phyloP scores from a whole-genome alignment of 441 rosid genomes.

The Mallotus repandus region DNA sequence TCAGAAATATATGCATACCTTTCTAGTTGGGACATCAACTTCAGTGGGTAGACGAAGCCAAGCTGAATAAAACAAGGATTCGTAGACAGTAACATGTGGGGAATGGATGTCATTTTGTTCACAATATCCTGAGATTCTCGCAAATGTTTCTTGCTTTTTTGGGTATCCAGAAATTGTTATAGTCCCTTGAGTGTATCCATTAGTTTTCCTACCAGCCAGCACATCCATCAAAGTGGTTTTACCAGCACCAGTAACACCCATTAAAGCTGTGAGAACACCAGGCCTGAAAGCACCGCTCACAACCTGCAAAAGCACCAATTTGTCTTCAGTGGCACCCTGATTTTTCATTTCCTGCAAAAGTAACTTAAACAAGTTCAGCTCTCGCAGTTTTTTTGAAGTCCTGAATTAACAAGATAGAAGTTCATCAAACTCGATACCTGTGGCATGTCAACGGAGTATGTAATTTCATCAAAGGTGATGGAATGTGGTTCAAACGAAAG shows the following conservation, averaged over 20 bases:
- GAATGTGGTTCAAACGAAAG: slow-evolving; percentile 86
- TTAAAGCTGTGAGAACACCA: slow-evolving; percentile 88
- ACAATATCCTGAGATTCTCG: slow-evolving; percentile 46
- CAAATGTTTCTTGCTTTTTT: slow-evolving; percentile 50
- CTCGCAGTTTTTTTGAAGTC: not conserved
- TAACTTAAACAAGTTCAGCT: not conserved
- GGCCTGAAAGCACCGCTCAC: slow-evolving; percentile 87
- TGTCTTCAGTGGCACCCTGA: slow-evolving; percentile 54
- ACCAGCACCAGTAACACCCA: slow-evolving; percentile 95
- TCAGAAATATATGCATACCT: slow-evolving; percentile 19
- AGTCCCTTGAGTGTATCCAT: slow-evolving; percentile 42
- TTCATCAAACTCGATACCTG: slow-evolving; percentile 35
- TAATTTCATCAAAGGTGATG: slow-evolving; percentile 52
- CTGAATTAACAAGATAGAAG: too few relatives aligned
- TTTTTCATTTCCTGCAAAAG: slow-evolving; percentile 52
- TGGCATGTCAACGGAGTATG: slow-evolving; percentile 75
- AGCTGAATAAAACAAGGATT: slow-evolving; percentile 49
- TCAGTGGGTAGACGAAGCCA: slow-evolving; percentile 45
- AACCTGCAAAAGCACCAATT: slow-evolving; percentile 59
- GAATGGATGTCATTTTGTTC: slow-evolving; percentile 51
- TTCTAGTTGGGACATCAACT: slow-evolving; percentile 36
- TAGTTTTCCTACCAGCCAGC: slow-evolving; percentile 50
- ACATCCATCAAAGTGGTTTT: slow-evolving; percentile 57
- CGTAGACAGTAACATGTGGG: slow-evolving; percentile 46
- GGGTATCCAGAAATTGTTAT: slow-evolving; percentile 42